Evolutionary conservation across 495 filamentous ascomycete genomes (phyloP).

Genomic region (Symbiotaphrina buchneri): DNA sequence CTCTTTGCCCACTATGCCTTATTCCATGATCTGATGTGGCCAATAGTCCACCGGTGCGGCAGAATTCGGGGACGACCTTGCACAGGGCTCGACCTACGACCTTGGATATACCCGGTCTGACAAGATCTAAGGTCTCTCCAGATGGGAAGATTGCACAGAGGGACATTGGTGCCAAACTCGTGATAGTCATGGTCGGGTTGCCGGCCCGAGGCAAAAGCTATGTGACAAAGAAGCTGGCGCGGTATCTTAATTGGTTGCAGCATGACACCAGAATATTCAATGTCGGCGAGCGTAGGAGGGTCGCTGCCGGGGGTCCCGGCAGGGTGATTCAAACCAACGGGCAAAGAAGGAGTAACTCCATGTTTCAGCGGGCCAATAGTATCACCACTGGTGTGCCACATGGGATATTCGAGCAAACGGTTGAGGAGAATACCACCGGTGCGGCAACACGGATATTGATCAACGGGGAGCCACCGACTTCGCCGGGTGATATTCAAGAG

Average conservation of each 20-base stretch:
- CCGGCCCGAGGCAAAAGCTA: constrained; percentile 93
- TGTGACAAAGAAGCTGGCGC: constrained; percentile 89
- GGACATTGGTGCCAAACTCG: constrained; percentile 85
- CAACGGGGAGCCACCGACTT: too few species aligned
- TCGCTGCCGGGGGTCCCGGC: constrained; percentile 39
- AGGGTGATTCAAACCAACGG: constrained; percentile 8
- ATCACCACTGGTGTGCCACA: too few species aligned
- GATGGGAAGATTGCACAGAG: constrained; percentile 81
- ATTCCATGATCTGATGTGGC: constrained; percentile 1
- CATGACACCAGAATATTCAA: constrained; percentile 94
- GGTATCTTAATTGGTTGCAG: constrained; percentile 93
- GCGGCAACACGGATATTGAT: too few species aligned
- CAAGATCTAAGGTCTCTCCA: constrained; percentile 78
- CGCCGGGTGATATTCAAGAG: too few species aligned
- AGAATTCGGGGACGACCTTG: constrained; percentile 1
- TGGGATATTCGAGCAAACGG: too few species aligned
- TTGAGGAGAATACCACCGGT: too few species aligned
- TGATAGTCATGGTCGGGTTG: constrained; percentile 95
- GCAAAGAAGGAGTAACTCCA: too few species aligned
- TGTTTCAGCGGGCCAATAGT: too few species aligned
- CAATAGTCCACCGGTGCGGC: not conserved
- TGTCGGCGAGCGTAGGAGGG: constrained; percentile 72
- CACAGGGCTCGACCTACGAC: constrained; percentile 18
- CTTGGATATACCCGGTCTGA: constrained; percentile 38
- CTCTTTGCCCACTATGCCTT: constrained; percentile 3